Evolutionary conservation across 2,329 filamentous ascomycete genomes (phyloP).

Genomic region (Nemania sp.): DNA sequence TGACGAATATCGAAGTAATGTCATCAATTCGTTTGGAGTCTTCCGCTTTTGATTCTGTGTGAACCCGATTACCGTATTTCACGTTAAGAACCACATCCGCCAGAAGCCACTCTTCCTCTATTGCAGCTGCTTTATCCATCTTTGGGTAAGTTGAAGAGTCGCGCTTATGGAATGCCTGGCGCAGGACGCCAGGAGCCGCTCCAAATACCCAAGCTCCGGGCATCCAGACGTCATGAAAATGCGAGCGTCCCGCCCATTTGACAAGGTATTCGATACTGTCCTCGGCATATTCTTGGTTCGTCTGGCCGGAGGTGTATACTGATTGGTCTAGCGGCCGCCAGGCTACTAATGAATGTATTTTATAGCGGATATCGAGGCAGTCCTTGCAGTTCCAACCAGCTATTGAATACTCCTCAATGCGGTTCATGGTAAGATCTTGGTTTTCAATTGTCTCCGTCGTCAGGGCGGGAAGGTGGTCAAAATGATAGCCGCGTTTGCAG

Average conservation of each 20-base stretch:
- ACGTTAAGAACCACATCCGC: conserved; percentile 90
- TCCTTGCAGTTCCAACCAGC: conserved; percentile 79
- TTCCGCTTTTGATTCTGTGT: conserved; percentile 64
- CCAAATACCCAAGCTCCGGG: conserved; percentile 89
- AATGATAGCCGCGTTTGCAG: conserved; percentile 82
- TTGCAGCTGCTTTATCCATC: conserved; percentile 74
- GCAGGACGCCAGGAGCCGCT: conserved; percentile 64
- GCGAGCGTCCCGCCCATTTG: conserved; percentile 83
- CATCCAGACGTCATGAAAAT: conserved; percentile 84
- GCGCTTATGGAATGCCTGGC: conserved; percentile 75
- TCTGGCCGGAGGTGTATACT: conserved; percentile 56
- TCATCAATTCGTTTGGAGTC: conserved; percentile 74
- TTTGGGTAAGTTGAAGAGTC: conserved; percentile 66
- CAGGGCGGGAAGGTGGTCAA: conserved; percentile 73
- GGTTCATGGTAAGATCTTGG: conserved; percentile 59
- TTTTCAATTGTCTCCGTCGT: conserved; percentile 44
- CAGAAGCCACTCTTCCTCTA: conserved; percentile 83
- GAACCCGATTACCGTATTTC: conserved; percentile 59
- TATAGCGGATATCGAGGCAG: conserved; percentile 67
- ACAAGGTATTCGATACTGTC: conserved; percentile 90
- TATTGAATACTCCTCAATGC: conserved; percentile 70
- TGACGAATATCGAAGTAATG: conserved; percentile 77
- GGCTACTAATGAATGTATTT: conserved; percentile 79
- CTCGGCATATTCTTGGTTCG: conserved; percentile 63
- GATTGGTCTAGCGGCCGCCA: conserved; percentile 76